These are phyloP conservation scores for Monosporascus sp. DNA, from an alignment of 2,329 filamentous ascomycete genomes.

Conservation along the genomic window DNA sequence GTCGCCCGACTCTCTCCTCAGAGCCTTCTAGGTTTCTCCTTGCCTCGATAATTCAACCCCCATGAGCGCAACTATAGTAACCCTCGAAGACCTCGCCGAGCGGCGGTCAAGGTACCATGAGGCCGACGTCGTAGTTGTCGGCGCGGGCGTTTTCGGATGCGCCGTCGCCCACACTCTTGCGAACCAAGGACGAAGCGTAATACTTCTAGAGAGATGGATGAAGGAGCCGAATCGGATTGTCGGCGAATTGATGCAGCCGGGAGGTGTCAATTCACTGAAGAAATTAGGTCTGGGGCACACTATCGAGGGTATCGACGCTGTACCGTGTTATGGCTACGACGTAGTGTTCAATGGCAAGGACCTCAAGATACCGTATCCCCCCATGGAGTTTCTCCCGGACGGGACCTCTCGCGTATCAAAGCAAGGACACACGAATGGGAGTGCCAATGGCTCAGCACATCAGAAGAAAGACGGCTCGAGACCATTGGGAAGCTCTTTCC, in stretches of 20 bases:
- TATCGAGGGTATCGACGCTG: constrained; percentile 81
- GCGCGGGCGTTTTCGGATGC: constrained; percentile 85
- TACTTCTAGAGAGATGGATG: constrained; percentile 82
- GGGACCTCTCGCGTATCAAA: constrained; percentile 21
- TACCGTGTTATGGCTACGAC: constrained; percentile 80
- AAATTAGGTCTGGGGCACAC: constrained; percentile 77
- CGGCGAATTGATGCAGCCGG: constrained; percentile 89
- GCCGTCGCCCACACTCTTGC: constrained; percentile 79
- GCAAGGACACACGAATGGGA: constrained; percentile 16
- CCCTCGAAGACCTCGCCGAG: constrained; percentile 37
- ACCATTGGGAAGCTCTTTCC: constrained; percentile 76
- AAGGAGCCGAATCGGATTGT: constrained; percentile 95
- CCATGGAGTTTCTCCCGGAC: constrained; percentile 44
- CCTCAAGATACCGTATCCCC: constrained; percentile 75
- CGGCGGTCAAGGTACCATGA: constrained; percentile 53
- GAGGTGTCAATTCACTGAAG: constrained; percentile 75
- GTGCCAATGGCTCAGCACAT: constrained; percentile 23
- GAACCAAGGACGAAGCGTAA: constrained; percentile 83
- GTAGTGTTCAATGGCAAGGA: constrained; percentile 74
- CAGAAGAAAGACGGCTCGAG: constrained; percentile 27
- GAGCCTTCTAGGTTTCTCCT: neutral
- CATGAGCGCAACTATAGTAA: constrained; percentile 29
- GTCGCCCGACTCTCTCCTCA: neutral
- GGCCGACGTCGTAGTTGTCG: constrained; percentile 84
- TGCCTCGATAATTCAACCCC: constrained; percentile 3